Evolutionary conservation across 192 early-diverging fungal species (phyloP).

Genomic region (Coemansia sp.): DNA sequence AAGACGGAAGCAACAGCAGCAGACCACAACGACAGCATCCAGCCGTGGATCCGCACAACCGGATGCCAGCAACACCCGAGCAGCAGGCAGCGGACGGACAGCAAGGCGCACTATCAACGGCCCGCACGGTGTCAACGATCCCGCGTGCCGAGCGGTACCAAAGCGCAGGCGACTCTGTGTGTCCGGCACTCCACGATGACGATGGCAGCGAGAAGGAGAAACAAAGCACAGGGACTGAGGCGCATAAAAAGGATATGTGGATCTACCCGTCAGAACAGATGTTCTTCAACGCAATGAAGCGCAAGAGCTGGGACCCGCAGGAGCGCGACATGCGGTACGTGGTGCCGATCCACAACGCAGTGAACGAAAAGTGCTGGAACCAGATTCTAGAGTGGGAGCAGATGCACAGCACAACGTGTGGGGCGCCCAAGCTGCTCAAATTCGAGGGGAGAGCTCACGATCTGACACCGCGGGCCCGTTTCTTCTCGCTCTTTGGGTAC

Average conservation of each 20-base stretch:
- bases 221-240: background rate
- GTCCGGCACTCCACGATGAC: constrained; percentile 28
- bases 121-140: constrained; percentile 76
- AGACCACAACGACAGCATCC: constrained; percentile 3
- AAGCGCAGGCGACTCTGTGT: constrained; percentile 44
- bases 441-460: constrained; percentile 52
- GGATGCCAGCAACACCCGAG: constrained; percentile 64
- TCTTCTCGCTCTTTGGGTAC: constrained; percentile 57
- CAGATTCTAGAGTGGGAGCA: constrained; percentile 87
- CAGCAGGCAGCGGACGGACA: constrained; percentile 53
- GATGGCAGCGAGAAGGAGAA: constrained; percentile 13
- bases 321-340: constrained; percentile 86
- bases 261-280: constrained; percentile 93
- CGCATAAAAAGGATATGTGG: constrained; percentile 57
- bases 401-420: constrained; percentile 25
- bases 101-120: constrained; percentile 53
- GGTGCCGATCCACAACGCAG: constrained; percentile 92
- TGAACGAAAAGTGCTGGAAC: constrained; percentile 89
- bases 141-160: constrained; percentile 64
- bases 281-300: constrained; percentile 95
- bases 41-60: constrained; percentile 60
- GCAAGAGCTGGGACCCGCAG: constrained; percentile 84
- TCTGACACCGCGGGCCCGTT: constrained; percentile 37
- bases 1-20: background rate
- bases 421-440: constrained; percentile 38